Evolutionary conservation across 495 filamentous ascomycete genomes (phyloP).

Genomic region (Trichoderma orchidacearum): DNA sequence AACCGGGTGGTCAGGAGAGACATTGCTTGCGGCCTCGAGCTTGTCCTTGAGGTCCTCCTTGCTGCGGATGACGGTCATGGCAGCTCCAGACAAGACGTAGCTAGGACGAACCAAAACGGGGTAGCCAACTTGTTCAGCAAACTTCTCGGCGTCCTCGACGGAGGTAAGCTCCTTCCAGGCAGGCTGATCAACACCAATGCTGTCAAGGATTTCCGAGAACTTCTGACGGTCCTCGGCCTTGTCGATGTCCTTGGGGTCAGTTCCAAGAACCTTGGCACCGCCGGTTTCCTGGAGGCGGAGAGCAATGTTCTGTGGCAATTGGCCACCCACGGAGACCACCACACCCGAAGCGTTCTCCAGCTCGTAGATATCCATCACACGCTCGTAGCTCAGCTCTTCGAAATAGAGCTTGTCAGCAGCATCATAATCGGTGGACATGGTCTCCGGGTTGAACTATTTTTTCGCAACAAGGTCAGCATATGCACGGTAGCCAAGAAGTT

Average conservation of each 20-base stretch:
- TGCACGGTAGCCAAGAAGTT: not conserved
- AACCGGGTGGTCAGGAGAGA: slow-evolving; percentile 96
- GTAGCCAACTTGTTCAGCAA: slow-evolving; percentile 81
- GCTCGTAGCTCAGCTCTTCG: slow-evolving; percentile 92
- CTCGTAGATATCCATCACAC: slow-evolving; percentile 98
- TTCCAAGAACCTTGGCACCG: slow-evolving; percentile 79
- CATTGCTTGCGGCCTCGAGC: slow-evolving; percentile 74
- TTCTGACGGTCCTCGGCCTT: slow-evolving; percentile 96
- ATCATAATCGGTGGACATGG: slow-evolving; percentile 81
- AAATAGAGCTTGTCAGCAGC: slow-evolving; percentile 93
- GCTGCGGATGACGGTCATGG: slow-evolving; percentile 98
- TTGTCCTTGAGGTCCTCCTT: slow-evolving; percentile 83
- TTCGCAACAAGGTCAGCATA: too few species aligned
- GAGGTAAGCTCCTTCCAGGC: slow-evolving; percentile 96
- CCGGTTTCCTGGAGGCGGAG: slow-evolving; percentile 87
- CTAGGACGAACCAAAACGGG: slow-evolving; percentile 89
- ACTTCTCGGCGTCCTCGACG: slow-evolving; percentile 70
- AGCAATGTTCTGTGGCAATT: slow-evolving; percentile 94
- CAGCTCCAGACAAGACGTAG: slow-evolving; percentile 96
- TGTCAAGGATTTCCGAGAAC: slow-evolving; percentile 94
- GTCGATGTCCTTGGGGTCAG: slow-evolving; percentile 86
- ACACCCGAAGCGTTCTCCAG: slow-evolving; percentile 78
- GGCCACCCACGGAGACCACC: slow-evolving; percentile 89
- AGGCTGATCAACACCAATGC: slow-evolving; percentile 88
- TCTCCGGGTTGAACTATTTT: slow-evolving; percentile 84